Evolutionary conservation across 2,329 filamentous ascomycete genomes (phyloP).

Genomic region (Clarireedia paspali): DNA sequence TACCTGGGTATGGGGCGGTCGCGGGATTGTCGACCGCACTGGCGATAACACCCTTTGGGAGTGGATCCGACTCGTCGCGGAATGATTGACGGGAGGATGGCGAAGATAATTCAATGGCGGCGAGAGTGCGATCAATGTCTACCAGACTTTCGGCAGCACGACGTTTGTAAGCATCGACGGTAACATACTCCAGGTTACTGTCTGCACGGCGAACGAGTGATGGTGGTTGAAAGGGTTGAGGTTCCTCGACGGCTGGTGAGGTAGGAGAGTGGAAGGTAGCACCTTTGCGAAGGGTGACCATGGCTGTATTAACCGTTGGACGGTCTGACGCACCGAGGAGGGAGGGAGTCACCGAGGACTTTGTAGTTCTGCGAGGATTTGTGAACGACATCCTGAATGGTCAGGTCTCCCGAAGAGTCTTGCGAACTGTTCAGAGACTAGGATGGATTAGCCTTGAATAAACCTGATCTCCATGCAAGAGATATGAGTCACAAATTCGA

Average conservation of each 20-base stretch:
- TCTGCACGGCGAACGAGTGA: conserved; percentile 57
- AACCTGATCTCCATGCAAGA: conserved; percentile 21
- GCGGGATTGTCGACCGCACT: conserved; percentile 44
- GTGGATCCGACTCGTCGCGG: conserved; percentile 49
- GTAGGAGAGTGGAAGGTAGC: conserved; percentile 49
- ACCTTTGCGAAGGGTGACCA: conserved; percentile 56
- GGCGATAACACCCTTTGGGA: conserved; percentile 52
- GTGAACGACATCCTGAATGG: conserved; percentile 29
- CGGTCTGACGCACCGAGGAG: conserved; percentile 35
- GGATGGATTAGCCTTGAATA: conserved; percentile 22
- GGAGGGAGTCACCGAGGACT: conserved; percentile 37
- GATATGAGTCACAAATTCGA: conserved; percentile 23
- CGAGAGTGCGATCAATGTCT: conserved; percentile 56
- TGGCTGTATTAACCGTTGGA: conserved; percentile 45
- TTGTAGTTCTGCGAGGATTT: conserved; percentile 31
- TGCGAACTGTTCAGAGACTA: conserved; percentile 17
- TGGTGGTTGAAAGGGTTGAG: conserved; percentile 24
- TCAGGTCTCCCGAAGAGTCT: conserved; percentile 12
- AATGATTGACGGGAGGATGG: conserved; percentile 33
- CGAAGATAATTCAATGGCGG: conserved; percentile 36
- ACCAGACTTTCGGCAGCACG: conserved; percentile 60
- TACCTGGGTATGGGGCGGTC: conserved; percentile 21
- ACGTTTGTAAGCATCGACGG: conserved; percentile 57
- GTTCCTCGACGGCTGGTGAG: conserved; percentile 25
- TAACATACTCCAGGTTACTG: conserved; percentile 61